A percentile compares a stretch with the other conserved stretches of the same genome.
These are phyloP conservation scores for Thymus quinquecostatus DNA, from an alignment of 257 asterid genomes.

Conservation along the genomic window DNA sequence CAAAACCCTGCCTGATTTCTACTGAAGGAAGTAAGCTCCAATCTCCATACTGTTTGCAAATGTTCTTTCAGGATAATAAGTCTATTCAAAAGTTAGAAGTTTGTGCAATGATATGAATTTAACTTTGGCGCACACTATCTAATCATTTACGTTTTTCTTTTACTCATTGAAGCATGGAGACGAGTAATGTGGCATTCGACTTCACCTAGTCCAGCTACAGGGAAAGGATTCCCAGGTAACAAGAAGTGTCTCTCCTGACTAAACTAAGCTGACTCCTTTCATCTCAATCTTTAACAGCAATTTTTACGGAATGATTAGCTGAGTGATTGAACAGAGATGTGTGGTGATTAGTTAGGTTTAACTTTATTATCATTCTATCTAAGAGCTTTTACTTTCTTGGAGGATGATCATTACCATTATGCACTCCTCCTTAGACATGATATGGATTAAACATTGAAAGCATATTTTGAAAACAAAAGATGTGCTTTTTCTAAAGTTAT, in stretches of 20 bases:
- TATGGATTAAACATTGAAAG: conserved; percentile 27
- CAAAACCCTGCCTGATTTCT: conserved; percentile 29
- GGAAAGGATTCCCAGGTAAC: conserved; percentile 3
- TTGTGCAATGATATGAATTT: neutral
- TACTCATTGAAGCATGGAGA: neutral
- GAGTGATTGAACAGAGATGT: conserved; percentile 31
- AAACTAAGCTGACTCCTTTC: neutral
- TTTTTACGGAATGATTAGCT: conserved; percentile 1
- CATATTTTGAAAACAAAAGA: conserved; percentile 9
- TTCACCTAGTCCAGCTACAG: neutral
- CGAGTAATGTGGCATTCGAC: neutral
- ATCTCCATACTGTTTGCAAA: conserved; percentile 11
- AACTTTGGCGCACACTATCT: neutral
- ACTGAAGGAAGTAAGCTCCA: conserved; percentile 28
- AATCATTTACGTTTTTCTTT: neutral
- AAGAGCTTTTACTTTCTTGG: conserved; percentile 17
- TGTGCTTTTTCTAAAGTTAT: conserved; percentile 30
- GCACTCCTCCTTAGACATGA: conserved; percentile 33
- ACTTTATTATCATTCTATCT: conserved; percentile 8
- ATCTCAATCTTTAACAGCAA: conserved; percentile 4
- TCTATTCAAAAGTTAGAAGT: too few species aligned
- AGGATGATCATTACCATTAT: conserved; percentile 23
- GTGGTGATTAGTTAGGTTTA: conserved; percentile 10
- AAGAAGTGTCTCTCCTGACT: neutral
- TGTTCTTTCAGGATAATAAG: neutral